Evolutionary conservation across 1,284 basidiomycete genomes (phyloP).

Genomic region (Irpex lacteus): DNA sequence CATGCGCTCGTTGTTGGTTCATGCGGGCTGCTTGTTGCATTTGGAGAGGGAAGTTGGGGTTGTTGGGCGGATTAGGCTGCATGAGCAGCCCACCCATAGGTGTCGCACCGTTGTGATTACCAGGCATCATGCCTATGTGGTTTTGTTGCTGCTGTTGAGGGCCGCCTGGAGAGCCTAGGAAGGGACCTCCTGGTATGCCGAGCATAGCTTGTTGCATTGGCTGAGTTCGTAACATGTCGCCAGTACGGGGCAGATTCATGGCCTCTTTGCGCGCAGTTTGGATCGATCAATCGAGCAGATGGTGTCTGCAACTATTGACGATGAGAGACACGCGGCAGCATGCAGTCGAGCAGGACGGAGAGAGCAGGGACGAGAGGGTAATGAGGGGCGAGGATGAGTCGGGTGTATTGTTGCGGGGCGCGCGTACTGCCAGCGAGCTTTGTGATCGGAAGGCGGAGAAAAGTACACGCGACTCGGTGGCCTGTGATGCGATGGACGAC

Average conservation of each 20-base stretch:
- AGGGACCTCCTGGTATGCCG: neutral
- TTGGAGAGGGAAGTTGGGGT: slow-evolving; percentile 16
- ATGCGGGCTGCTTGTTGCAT: slow-evolving; percentile 18
- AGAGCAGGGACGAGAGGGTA: neutral
- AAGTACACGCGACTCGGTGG: neutral
- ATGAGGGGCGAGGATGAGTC: neutral
- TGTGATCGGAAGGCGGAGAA: slow-evolving; percentile 2
- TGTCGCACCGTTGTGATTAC: slow-evolving; percentile 19
- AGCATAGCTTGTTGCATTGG: neutral
- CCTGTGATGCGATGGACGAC: neutral
- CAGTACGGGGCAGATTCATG: neutral
- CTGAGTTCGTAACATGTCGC: slow-evolving; percentile 2
- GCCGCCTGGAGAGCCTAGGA: neutral
- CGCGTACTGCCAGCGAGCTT: slow-evolving; percentile 2
- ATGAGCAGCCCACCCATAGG: slow-evolving; percentile 12
- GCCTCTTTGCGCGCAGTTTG: neutral
- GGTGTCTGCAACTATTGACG: neutral
- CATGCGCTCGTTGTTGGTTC: slow-evolving; percentile 21
- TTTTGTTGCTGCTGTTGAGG: slow-evolving; percentile 26
- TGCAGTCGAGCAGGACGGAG: neutral
- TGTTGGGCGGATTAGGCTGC: slow-evolving; percentile 6
- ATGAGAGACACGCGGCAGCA: neutral
- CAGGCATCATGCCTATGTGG: slow-evolving; percentile 37
- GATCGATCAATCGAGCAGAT: neutral
- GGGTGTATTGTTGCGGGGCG: slow-evolving; percentile 1